phyloP scores from a whole-genome alignment of 108 stramenopile species.

The Cyclotella cryptica region DNA sequence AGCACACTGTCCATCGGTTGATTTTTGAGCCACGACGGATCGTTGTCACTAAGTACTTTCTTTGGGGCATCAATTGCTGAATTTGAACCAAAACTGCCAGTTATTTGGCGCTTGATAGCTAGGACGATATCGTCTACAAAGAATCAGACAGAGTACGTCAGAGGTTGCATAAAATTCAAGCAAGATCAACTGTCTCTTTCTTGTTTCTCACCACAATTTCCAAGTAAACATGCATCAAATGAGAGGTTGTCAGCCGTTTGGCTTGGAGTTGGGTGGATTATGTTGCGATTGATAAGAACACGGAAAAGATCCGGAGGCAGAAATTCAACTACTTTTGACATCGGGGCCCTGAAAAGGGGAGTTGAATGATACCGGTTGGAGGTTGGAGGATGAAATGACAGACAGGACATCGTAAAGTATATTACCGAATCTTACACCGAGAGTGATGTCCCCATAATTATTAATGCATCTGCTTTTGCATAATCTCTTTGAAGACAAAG shows the following conservation, averaged over 20 bases:
- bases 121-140: constrained; percentile 73
- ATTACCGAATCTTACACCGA: constrained; percentile 67
- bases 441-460: constrained; percentile 89
- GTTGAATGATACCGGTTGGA: constrained; percentile 7
- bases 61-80: constrained; percentile 14
- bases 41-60: neutral
- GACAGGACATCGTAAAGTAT: neutral
- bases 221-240: constrained; percentile 84
- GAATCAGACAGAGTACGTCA: neutral
- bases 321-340: constrained; percentile 80
- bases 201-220: constrained; percentile 77
- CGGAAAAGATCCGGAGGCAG: constrained; percentile 71
- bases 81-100: neutral
- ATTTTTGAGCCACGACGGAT: constrained; percentile 25
- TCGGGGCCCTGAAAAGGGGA: constrained; percentile 67
- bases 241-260: constrained; percentile 43
- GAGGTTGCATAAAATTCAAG: neutral
- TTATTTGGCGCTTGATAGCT: constrained; percentile 59
- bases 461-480: constrained; percentile 79
- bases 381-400: neutral
- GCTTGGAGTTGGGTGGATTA: constrained; percentile 65
- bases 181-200: neutral
- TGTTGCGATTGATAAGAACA: constrained; percentile 85
- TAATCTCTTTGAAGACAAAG: constrained; percentile 72
- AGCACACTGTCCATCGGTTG: constrained; percentile 75